phyloP scores from a whole-genome alignment of 2,329 filamentous ascomycete species.

The Botrytis elliptica region DNA sequence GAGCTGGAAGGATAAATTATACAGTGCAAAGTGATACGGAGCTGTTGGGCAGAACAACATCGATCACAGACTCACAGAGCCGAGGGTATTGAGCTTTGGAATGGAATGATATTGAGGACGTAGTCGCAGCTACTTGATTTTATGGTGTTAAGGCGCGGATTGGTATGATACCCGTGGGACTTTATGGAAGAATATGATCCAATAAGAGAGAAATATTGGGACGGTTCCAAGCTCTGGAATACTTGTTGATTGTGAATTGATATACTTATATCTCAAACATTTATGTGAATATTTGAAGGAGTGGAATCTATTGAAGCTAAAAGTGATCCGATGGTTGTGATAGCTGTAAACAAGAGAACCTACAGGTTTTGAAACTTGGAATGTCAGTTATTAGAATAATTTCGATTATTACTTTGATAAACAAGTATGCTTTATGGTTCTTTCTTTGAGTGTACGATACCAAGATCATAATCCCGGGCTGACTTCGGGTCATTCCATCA shows the following conservation, averaged over 20 bases:
- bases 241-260: background rate
- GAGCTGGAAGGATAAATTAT: constrained; percentile 15
- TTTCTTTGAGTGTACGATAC: background rate
- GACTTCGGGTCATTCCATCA: background rate
- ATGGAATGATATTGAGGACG: background rate
- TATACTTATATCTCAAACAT: background rate
- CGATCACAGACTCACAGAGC: background rate
- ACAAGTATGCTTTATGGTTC: background rate
- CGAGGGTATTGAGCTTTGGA: background rate
- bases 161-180: constrained; percentile 14
- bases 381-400: background rate
- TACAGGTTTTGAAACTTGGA: background rate
- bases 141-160: background rate
- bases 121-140: background rate
- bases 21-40: background rate
- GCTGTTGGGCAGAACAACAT: background rate
- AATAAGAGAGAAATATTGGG: background rate
- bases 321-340: background rate
- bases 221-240: background rate
- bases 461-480: background rate
- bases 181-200: background rate
- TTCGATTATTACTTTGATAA: background rate
- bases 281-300: background rate
- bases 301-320: background rate
- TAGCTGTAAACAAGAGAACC: background rate